Conservation (phyloP, 2,329 filamentous ascomycete genomes). For the Elsinoe ampelina region DNA sequence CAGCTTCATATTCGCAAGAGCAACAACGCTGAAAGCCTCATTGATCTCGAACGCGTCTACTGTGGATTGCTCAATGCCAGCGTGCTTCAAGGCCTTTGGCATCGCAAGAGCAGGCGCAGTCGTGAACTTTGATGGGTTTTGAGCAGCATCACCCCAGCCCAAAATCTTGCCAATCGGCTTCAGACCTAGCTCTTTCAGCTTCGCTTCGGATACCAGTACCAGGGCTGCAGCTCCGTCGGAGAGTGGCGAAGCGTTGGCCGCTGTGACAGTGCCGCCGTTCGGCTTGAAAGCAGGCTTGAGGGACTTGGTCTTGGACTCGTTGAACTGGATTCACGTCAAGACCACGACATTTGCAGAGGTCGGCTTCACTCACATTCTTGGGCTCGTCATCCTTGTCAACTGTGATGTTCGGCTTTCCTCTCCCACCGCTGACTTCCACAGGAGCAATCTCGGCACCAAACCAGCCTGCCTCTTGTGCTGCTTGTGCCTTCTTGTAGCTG, state of each 20-base stretch:
- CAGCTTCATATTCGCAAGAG: conserved; percentile 91
- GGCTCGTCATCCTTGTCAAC: conserved; percentile 88
- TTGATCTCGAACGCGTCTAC: conserved; percentile 98
- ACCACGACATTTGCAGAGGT: background rate
- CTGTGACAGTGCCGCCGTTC: conserved; percentile 79
- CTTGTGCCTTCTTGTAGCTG: conserved; percentile 88
- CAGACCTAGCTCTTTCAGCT: conserved; percentile 81
- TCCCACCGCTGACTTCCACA: conserved; percentile 75
- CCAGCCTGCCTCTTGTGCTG: conserved; percentile 67
- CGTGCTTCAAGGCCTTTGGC: conserved; percentile 94
- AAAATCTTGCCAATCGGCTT: conserved; percentile 94
- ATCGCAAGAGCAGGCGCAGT: conserved; percentile 88
- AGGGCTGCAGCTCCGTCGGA: conserved; percentile 91
- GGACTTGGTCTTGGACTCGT: conserved; percentile 42
- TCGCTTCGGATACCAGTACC: conserved; percentile 87
- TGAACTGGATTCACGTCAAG: conserved; percentile 31
- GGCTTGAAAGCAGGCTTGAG: conserved; percentile 72
- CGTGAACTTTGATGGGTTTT: conserved; percentile 90
- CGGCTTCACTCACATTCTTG: conserved; percentile 57
- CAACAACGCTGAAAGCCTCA: conserved; percentile 96
- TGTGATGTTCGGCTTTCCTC: conserved; percentile 76
- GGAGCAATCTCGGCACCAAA: conserved; percentile 85
- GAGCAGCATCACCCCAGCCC: conserved; percentile 91
- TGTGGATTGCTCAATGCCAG: conserved; percentile 64
- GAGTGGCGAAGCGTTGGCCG: conserved; percentile 90